Evolutionary conservation across 2,329 filamentous ascomycete species (phyloP), one percentile per base, ranked within the genome.

Genomic region (Fusarium albosuccineum): DNA sequence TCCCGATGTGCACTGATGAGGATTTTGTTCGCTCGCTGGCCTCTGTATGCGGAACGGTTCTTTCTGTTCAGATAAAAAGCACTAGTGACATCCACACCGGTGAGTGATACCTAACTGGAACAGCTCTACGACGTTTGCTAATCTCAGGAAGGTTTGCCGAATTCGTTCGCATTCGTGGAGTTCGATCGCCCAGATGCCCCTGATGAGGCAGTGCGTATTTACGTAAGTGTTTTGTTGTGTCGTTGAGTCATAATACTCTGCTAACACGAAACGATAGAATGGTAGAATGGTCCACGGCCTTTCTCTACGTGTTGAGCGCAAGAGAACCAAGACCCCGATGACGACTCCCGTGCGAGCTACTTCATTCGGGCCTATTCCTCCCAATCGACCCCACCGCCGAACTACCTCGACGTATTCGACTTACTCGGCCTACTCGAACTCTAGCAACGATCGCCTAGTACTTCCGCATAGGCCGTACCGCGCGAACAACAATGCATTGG

Each of bases 1-100:
- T 87, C 7, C 82, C 84, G 4, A 37, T 68, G 5, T 69, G 75
- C 36, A 74, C 76, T 46, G 77, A 75, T 0, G 77, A 82, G 29
- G 70, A 73, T 1, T 72, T 80, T 40, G 65, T 87, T 26, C 65
- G 70, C 5, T 67, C 73, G 3, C 55, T 83, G 9, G 81, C 81
- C 37, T 69, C 74, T n/a, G 62, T 67, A 2, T 80, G 76, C 51
- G 83, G 83, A 17, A 62, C 70, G 1, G 76, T 86, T 33, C 14
- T 75, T 3, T 51, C 45, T 8, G 26, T 66, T 8, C 52, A 64
- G 6, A n/a, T 70, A 33, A 64, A 57, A 16, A 40, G 34, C 8
- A 55, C 44, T 10, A 34, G 26, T 3, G 37, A 63, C 1, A 44
- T 50, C 13, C 44, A 41, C 26, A 68, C 66, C 4, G 57, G 62